These are phyloP conservation scores for Aspergillus ochraceoroseus DNA, from an alignment of 2,329 filamentous ascomycete genomes.

Conservation along the genomic window DNA sequence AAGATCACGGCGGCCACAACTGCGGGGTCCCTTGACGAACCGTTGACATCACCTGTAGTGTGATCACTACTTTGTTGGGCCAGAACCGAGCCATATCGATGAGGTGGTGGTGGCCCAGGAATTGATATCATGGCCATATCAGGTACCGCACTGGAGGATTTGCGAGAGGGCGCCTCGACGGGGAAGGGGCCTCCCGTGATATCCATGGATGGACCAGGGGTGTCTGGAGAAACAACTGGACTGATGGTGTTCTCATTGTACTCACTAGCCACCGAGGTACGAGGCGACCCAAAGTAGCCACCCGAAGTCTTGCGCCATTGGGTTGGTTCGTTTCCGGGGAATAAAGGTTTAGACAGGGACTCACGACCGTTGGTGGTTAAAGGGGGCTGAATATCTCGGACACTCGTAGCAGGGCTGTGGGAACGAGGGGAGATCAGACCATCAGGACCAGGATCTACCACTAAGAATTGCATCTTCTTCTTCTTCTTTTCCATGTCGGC, in stretches of 20 bases:
- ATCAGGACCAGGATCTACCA: slow-evolving; percentile 21
- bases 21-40: slow-evolving; percentile 24
- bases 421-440: slow-evolving; percentile 34
- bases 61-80: slow-evolving; percentile 13
- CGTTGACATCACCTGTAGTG: slow-evolving; percentile 12
- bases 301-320: slow-evolving; percentile 5
- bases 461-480: slow-evolving; percentile 20
- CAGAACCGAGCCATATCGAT: slow-evolving; percentile 12
- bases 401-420: slow-evolving; percentile 28
- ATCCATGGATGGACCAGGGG: slow-evolving; percentile 34
- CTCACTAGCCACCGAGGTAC: slow-evolving; percentile 18
- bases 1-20: slow-evolving; percentile 29
- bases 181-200: slow-evolving; percentile 29
- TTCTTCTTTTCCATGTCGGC: slow-evolving; percentile 31
- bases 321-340: slow-evolving; percentile 8
- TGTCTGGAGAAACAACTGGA: slow-evolving; percentile 35
- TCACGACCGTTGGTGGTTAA: slow-evolving; percentile 10
- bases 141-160: slow-evolving; percentile 32
- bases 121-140: slow-evolving; percentile 27
- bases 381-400: slow-evolving; percentile 13
- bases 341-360: slow-evolving; percentile 13
- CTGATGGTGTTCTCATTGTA: slow-evolving; percentile 35
- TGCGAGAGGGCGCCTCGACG: slow-evolving; percentile 26
- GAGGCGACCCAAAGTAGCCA: slow-evolving; percentile 20
- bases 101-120: slow-evolving; percentile 19